phyloP scores from a whole-genome alignment of 805 yeast genomes.

The Metschnikowia santaceciliae region DNA sequence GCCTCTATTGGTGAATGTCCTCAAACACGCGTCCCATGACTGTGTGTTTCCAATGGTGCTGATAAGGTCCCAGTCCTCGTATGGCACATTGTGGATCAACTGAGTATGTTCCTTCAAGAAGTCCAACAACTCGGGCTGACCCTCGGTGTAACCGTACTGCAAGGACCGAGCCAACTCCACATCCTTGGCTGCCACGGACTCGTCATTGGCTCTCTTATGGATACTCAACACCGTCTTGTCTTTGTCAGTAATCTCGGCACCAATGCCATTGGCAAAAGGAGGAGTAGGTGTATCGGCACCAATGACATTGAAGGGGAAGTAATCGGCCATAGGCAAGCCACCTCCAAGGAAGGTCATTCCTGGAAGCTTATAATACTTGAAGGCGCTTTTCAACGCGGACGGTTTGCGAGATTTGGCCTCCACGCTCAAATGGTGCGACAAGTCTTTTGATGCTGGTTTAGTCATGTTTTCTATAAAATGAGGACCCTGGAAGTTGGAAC shows the following conservation, averaged over 20 bases:
- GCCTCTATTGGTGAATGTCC: conserved; percentile 73
- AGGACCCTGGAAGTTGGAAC: no score
- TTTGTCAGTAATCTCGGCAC: conserved; percentile 48
- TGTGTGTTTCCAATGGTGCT: conserved; percentile 85
- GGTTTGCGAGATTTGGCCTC: conserved; percentile 75
- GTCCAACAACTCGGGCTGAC: conserved; percentile 64
- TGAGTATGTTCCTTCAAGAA: conserved; percentile 77
- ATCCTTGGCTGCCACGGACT: conserved; percentile 33
- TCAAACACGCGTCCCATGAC: conserved; percentile 76
- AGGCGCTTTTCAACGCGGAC: conserved; percentile 81
- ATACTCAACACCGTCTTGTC: conserved; percentile 42
- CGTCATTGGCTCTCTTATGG: conserved; percentile 28
- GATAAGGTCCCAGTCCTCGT: conserved; percentile 64
- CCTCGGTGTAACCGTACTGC: conserved; percentile 87
- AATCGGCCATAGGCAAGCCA: conserved; percentile 86
- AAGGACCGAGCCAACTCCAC: conserved; percentile 79
- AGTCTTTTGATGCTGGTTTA: conserved; percentile 54
- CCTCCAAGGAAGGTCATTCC: conserved; percentile 88
- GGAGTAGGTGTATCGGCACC: conserved; percentile 70
- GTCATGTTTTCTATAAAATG: conserved; percentile 15
- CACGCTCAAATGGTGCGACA: conserved; percentile 67
- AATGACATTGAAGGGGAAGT: conserved; percentile 86
- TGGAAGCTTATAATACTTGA: conserved; percentile 70
- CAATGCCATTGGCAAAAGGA: conserved; percentile 77
- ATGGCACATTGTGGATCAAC: conserved; percentile 42